These are phyloP conservation scores for Picochlorum costavermella DNA, from an alignment of 139 green algal species.

Conservation along the genomic window DNA sequence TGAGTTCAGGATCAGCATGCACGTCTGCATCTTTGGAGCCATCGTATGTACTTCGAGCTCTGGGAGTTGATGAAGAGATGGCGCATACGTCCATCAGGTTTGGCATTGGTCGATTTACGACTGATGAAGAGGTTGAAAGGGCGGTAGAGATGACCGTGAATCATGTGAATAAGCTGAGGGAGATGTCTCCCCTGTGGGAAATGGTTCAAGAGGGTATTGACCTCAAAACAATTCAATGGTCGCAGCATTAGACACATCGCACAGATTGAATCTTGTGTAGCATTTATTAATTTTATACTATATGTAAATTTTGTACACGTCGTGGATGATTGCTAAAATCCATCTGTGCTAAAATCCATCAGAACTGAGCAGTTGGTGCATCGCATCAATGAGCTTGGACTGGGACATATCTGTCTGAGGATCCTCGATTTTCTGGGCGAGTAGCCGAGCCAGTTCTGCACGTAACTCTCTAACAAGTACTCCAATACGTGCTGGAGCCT, in stretches of 20 bases:
- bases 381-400: slow-evolving; percentile 36
- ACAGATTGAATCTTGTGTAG: too few species aligned
- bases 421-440: slow-evolving; percentile 61
- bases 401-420: slow-evolving; percentile 46
- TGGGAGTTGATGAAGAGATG: slow-evolving; percentile 98
- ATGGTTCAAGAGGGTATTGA: slow-evolving; percentile 89
- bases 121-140: slow-evolving; percentile 79
- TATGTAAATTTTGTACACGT: too few species aligned
- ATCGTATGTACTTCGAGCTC: slow-evolving; percentile 89
- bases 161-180: slow-evolving; percentile 88
- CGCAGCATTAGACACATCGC: slow-evolving; percentile 60
- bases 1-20: slow-evolving; percentile 85
- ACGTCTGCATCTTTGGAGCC: slow-evolving; percentile 92
- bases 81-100: slow-evolving; percentile 85
- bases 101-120: slow-evolving; percentile 93
- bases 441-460: slow-evolving; percentile 45
- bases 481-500: slow-evolving; percentile 43
- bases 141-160: slow-evolving; percentile 71
- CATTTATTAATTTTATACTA: too few species aligned
- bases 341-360: slow-evolving; percentile 54
- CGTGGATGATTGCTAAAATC: not conserved
- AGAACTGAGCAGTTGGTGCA: slow-evolving; percentile 56
- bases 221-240: slow-evolving; percentile 94
- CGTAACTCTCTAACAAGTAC: slow-evolving; percentile 71
- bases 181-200: slow-evolving; percentile 97